These are phyloP conservation scores for Mycena rosella DNA, from an alignment of 768 basidiomycete genomes.

Conservation along the genomic window DNA sequence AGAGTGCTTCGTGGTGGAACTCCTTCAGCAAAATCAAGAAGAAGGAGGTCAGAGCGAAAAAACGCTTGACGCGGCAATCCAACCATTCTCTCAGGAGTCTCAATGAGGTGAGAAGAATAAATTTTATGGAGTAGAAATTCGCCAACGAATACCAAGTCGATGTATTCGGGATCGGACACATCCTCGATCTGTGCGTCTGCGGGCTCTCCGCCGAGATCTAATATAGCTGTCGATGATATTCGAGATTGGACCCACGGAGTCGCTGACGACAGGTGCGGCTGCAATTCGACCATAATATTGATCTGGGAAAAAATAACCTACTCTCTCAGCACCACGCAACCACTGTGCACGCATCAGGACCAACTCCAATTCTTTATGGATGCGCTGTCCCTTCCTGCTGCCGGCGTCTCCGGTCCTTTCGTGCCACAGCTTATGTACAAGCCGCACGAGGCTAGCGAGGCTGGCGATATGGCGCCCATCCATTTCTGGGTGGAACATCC, in stretches of 20 bases:
- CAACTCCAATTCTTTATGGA: conserved; percentile 60
- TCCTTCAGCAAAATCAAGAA: conserved; percentile 3
- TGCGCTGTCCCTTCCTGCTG: conserved; percentile 52
- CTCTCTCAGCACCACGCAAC: too few species aligned
- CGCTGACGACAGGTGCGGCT: too few species aligned
- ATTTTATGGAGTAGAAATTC: too few species aligned
- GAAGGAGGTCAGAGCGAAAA: not conserved
- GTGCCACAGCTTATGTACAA: conserved; percentile 80
- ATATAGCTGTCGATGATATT: too few species aligned
- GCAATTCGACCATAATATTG: too few species aligned
- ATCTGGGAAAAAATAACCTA: too few species aligned
- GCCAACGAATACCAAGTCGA: too few species aligned
- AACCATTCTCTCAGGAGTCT: too few species aligned
- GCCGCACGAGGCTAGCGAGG: conserved; percentile 84
- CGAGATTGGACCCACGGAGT: too few species aligned
- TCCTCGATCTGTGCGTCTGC: not conserved
- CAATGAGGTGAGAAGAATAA: not conserved
- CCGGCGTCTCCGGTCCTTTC: conserved; percentile 58
- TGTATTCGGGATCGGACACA: too few species aligned
- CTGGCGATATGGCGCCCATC: conserved; percentile 76
- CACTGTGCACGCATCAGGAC: conserved; percentile 55
- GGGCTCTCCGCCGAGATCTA: too few species aligned
- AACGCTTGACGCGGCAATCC: not conserved
- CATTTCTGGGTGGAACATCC: conserved; percentile 69
- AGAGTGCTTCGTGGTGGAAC: conserved; percentile 2